Conservation (phyloP, 31 red algal genomes). For the Endocladia muricata region DNA sequence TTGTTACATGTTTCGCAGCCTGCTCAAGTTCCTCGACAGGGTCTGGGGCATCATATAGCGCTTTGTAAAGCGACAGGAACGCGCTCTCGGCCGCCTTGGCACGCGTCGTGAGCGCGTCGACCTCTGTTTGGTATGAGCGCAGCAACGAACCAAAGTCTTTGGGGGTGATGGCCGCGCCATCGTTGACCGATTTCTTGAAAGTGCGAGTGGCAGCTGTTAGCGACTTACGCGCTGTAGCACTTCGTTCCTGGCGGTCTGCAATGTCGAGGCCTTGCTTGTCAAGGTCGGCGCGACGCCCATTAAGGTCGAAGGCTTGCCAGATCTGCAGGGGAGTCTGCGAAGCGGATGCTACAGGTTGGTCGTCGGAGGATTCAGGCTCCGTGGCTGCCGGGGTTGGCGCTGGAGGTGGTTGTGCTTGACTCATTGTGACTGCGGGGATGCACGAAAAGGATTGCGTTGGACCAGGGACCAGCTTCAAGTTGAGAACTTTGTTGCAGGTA, state of each 20-base stretch:
- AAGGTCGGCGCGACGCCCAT: constrained; percentile 47
- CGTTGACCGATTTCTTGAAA: constrained; percentile 54
- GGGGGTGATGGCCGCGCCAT: constrained; percentile 13
- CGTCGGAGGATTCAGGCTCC: too few species aligned
- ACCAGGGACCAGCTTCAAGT: too few species aligned
- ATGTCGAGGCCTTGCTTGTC: constrained; percentile 70
- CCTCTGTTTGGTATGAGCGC: constrained; percentile 78
- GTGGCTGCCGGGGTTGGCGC: too few species aligned
- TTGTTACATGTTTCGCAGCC: neutral
- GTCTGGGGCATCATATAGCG: constrained; percentile 79
- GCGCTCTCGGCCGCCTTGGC: constrained; percentile 78
- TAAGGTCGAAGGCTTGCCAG: constrained; percentile 71
- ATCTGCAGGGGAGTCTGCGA: constrained; percentile 47
- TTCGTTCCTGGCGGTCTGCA: constrained; percentile 65
- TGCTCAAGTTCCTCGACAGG: constrained; percentile 50
- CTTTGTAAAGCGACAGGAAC: constrained; percentile 79
- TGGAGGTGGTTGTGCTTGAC: too few species aligned
- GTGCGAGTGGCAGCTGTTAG: constrained; percentile 48
- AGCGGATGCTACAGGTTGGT: too few species aligned
- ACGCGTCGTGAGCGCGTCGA: constrained; percentile 75
- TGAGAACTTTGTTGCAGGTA: too few species aligned
- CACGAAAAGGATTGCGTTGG: too few species aligned
- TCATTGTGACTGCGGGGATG: too few species aligned
- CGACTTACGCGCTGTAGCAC: constrained; percentile 49
- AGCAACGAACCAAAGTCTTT: constrained; percentile 65